Base-by-base conservation (phyloP, 139 green algal genomes). In the Coelastrella sp. region DNA sequence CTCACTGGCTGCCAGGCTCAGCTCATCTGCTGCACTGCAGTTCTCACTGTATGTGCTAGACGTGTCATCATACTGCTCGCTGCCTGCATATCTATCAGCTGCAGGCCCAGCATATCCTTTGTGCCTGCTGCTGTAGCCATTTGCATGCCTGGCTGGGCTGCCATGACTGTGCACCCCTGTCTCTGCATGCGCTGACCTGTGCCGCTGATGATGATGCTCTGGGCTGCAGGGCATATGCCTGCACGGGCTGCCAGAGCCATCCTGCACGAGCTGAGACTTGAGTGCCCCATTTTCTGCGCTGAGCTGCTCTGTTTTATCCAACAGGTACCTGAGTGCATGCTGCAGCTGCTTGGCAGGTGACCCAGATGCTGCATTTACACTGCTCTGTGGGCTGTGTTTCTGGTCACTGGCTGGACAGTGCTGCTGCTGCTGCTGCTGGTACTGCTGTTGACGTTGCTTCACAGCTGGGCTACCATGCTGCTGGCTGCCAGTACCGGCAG, bases 271-370 rank as follows among this genome's bases (percentile, higher is more conserved):
- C 64, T 87, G 82, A 22, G 23, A 47, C 16, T 54, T 64, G 32
- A 78, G 23, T 19, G 82, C 82, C n/a, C 65, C 64, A 78, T 87
- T 87, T 23, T 87, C 82, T 65, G 11, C 0, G 56, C 32, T 61
- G 3, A 87, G 65, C 64, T 78, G 23, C 65, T 87, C 82, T 16
- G 82, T 79, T 0, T 54, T 54, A n/a, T 87, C 19, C 64, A 87
- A 73, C 82, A 87, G 82, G 82, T 78, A 77, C 65, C 32, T 65
- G 22, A 87, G 14, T 17, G 82, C 82, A 17, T 78, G 17, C 54
- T 61, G 32, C 65, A 78, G 23, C 82, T 87, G 54, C 82, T 86
- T 60, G 17, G 8, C 80, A 22, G 80, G 58, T 56, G 57, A 56
- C 7, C 57, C 80, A 47, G 17, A 5, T 17, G 59, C 61, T n/a